phyloP scores from a whole-genome alignment of 106 monocot genomes.

The Dendrobium huoshanense region DNA sequence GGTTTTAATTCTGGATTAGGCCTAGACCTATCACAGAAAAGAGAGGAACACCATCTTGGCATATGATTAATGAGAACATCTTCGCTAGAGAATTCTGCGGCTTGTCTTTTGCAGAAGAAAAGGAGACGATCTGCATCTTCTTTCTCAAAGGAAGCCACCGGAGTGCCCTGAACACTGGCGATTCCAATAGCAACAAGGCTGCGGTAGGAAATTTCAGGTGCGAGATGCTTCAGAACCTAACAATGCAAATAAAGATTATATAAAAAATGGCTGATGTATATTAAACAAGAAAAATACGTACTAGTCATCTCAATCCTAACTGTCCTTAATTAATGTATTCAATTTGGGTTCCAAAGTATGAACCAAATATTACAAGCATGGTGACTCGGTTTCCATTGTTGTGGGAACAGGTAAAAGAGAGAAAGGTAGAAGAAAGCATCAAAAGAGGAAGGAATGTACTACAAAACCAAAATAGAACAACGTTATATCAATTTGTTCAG shows the following conservation, averaged over 20 bases:
- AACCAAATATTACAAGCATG: too few relatives aligned
- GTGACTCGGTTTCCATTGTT: too few relatives aligned
- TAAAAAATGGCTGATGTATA: too few relatives aligned
- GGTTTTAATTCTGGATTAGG: conserved; percentile 17
- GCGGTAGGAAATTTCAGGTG: conserved; percentile 61
- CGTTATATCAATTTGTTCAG: too few relatives aligned
- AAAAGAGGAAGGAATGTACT: too few relatives aligned
- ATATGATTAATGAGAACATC: conserved; percentile 11
- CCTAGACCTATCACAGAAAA: conserved; percentile 27
- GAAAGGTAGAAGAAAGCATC: too few relatives aligned
- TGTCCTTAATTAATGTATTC: too few relatives aligned
- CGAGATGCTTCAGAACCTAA: conserved; percentile 77
- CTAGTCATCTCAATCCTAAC: too few relatives aligned
- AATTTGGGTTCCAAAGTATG: too few relatives aligned
- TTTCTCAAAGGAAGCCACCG: conserved; percentile 78
- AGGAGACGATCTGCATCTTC: conserved; percentile 82
- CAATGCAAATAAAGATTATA: neutral
- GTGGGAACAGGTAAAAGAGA: too few relatives aligned
- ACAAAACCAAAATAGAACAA: too few relatives aligned
- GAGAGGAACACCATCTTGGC: conserved; percentile 48
- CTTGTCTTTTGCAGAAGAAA: conserved; percentile 56
- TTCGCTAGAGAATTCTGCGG: conserved; percentile 11
- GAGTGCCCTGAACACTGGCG: conserved; percentile 65
- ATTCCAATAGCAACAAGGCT: conserved; percentile 79
- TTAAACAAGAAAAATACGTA: neutral